phyloP scores from a whole-genome alignment of 352 stramenopile species.

The Phytophthora vignae region DNA sequence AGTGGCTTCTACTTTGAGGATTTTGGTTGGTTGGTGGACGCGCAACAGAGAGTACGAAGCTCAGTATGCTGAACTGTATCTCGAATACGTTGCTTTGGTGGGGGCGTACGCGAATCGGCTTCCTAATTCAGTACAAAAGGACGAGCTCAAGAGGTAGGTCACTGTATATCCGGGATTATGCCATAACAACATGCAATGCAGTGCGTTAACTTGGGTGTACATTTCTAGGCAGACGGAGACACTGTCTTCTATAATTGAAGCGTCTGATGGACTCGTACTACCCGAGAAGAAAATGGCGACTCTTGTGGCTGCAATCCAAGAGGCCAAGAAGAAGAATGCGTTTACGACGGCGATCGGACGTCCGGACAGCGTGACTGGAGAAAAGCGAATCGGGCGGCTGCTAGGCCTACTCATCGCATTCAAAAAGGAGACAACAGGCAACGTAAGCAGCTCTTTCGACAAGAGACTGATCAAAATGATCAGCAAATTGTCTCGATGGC shows the following conservation, averaged over 20 bases:
- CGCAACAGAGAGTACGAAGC: neutral
- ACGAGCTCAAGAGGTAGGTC: neutral
- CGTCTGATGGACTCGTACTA: too few species aligned
- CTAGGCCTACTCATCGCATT: neutral
- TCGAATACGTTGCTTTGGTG: neutral
- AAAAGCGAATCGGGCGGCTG: neutral
- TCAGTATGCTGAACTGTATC: constrained; percentile 6
- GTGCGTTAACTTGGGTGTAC: too few species aligned
- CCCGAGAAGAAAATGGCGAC: too few species aligned
- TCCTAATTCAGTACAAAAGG: constrained; percentile 1
- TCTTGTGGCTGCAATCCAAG: too few species aligned
- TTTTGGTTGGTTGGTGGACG: neutral
- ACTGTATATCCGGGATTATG: neutral
- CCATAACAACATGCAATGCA: neutral
- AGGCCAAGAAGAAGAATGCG: neutral
- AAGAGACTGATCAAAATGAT: neutral
- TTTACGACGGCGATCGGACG: neutral
- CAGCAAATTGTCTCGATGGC: neutral
- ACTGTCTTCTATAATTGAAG: too few species aligned
- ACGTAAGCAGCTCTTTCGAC: neutral
- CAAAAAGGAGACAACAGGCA: neutral
- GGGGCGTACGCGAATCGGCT: neutral
- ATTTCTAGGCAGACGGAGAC: too few species aligned
- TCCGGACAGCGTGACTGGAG: neutral
- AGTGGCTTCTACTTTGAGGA: constrained; percentile 3